Percentiles rank a stretch among this genome's conserved stretches.
These are phyloP conservation scores for Claviceps sp. DNA, from an alignment of 2,329 filamentous ascomycete species.

Conservation along the genomic window DNA sequence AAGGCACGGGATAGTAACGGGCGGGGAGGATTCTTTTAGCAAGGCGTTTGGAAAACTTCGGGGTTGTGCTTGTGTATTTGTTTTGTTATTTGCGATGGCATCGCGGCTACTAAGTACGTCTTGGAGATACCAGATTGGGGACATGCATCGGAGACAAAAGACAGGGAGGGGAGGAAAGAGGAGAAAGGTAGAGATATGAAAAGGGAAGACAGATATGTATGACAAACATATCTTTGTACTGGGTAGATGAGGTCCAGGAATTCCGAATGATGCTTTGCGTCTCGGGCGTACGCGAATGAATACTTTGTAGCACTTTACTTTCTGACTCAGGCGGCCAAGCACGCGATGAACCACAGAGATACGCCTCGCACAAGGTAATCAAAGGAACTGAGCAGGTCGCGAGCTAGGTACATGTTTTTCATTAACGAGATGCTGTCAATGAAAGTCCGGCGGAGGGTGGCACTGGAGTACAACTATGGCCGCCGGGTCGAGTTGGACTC, in stretches of 20 bases:
- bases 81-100: background rate
- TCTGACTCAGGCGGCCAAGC: no score
- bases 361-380: no score
- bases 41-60: slow-evolving; percentile 7
- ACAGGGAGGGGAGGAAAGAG: background rate
- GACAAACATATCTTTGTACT: background rate
- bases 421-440: no score
- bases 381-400: no score
- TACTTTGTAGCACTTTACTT: no score
- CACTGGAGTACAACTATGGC: no score
- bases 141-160: background rate
- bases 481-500: no score
- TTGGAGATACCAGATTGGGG: background rate
- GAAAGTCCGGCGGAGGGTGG: no score
- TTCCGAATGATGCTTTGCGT: background rate
- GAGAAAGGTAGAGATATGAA: no score
- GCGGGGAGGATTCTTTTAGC: slow-evolving; percentile 3
- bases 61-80: background rate
- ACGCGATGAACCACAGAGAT: no score
- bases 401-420: no score
- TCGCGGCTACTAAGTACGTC: background rate
- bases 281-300: slow-evolving; percentile 3
- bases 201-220: background rate
- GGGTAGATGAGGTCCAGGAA: background rate
- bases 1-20: background rate